Evolutionary conservation across 2,329 filamentous ascomycete species (phyloP).

Genomic region (Monilinia laxa): DNA sequence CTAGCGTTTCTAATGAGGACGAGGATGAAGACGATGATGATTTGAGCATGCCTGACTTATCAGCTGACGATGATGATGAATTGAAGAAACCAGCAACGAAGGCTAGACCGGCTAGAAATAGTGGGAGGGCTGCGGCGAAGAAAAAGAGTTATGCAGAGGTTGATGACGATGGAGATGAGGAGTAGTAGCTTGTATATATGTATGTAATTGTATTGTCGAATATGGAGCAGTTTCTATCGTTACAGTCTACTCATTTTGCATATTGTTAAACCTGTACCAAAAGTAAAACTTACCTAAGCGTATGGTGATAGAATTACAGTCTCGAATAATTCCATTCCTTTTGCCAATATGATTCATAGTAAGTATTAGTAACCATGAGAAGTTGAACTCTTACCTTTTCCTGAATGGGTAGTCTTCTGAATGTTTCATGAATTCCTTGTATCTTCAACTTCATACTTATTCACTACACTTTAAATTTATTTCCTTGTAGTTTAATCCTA

Average conservation of each 20-base stretch:
- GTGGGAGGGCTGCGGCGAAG: conserved; percentile 31
- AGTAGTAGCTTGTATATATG: background rate
- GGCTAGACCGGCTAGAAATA: conserved; percentile 29
- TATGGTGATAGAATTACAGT: background rate
- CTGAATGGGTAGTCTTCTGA: no score
- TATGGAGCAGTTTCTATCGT: background rate
- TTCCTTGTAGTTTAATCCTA: no score
- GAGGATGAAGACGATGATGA: conserved; percentile 39
- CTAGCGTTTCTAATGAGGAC: conserved; percentile 27
- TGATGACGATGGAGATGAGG: conserved; percentile 15
- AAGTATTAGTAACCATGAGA: no score
- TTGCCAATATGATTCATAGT: background rate
- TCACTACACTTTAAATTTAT: no score
- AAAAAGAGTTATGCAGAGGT: conserved; percentile 21
- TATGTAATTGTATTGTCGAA: background rate
- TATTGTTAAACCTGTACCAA: background rate
- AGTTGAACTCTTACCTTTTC: no score
- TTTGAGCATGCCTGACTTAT: conserved; percentile 44
- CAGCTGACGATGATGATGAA: conserved; percentile 37
- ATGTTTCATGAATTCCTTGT: no score
- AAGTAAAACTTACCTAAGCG: background rate
- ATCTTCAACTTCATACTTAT: no score
- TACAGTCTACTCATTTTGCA: background rate
- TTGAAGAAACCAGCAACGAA: conserved; percentile 7
- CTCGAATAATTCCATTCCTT: no score